A percentile compares a stretch with the other conserved stretches of the same genome.
phyloP scores from a whole-genome alignment of 768 basidiomycete species.

The Hericium alpestre region DNA sequence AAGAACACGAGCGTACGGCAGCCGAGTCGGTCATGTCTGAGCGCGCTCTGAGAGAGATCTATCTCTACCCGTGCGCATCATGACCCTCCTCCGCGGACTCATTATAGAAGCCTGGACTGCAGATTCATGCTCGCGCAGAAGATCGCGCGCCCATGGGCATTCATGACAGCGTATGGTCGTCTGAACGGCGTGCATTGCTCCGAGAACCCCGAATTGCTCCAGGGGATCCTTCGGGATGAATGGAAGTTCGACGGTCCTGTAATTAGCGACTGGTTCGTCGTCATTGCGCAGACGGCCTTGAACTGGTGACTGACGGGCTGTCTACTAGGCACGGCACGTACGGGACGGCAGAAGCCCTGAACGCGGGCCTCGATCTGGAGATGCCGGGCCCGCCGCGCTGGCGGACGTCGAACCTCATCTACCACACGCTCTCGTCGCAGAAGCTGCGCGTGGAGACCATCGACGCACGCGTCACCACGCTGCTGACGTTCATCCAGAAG shows the following conservation, averaged over 20 bases:
- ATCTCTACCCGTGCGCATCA: slow-evolving; percentile 50
- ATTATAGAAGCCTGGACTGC: neutral
- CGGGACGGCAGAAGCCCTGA: slow-evolving; percentile 30
- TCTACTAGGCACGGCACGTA: slow-evolving; percentile 31
- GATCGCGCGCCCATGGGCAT: slow-evolving; percentile 49
- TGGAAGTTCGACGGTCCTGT: slow-evolving; percentile 39
- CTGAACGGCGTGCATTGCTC: slow-evolving; percentile 33
- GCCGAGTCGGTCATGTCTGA: slow-evolving; percentile 55
- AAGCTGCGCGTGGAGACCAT: slow-evolving; percentile 39
- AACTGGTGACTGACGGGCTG: neutral
- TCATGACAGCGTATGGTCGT: slow-evolving; percentile 53
- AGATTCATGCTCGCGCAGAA: slow-evolving; percentile 64
- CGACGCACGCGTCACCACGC: slow-evolving; percentile 37
- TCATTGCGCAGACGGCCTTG: neutral
- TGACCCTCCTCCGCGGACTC: neutral
- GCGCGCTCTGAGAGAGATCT: slow-evolving; percentile 60
- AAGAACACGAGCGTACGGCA: slow-evolving; percentile 60
- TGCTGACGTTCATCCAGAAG: slow-evolving; percentile 48
- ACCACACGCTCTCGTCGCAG: slow-evolving; percentile 33
- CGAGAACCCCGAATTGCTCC: slow-evolving; percentile 31
- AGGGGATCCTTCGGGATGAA: slow-evolving; percentile 35
- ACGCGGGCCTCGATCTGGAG: slow-evolving; percentile 39
- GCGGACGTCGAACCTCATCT: slow-evolving; percentile 26
- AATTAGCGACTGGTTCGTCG: slow-evolving; percentile 36
- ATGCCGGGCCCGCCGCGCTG: slow-evolving; percentile 35